phyloP scores from a whole-genome alignment of 768 basidiomycete species.

The Termitomyces sp. region DNA sequence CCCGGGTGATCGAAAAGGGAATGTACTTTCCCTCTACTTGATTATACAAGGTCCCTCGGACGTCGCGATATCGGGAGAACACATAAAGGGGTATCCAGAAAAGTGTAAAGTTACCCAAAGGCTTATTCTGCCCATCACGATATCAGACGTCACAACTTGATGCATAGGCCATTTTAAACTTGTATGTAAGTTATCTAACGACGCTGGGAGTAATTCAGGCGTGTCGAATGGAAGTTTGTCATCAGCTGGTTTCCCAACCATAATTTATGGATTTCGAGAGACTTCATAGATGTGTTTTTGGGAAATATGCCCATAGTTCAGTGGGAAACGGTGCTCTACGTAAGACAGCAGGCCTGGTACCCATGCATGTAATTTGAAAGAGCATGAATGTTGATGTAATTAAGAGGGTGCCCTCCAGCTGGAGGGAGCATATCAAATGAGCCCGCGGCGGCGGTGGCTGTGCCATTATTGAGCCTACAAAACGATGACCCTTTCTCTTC shows the following conservation, averaged over 20 bases:
- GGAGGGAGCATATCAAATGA: conserved; percentile 1
- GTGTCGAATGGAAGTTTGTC: conserved; percentile 18
- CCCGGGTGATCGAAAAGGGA: conserved; percentile 37
- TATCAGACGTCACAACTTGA: conserved; percentile 9
- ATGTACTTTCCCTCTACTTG: conserved; percentile 1
- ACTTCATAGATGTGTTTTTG: not conserved
- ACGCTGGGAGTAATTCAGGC: not conserved
- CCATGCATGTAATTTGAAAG: conserved; percentile 4
- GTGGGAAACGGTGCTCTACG: not conserved
- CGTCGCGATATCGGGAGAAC: not conserved
- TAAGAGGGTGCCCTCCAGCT: not conserved
- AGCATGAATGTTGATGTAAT: conserved; percentile 10
- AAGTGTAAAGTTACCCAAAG: conserved; percentile 6
- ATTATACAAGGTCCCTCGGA: not conserved
- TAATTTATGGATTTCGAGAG: not conserved
- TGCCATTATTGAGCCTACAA: conserved; percentile 11
- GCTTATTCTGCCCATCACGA: conserved; percentile 10
- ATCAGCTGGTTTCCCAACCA: conserved; percentile 7
- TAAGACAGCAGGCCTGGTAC: not conserved
- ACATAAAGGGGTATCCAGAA: conserved; percentile 3
- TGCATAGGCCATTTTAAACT: not conserved
- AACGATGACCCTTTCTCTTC: conserved; percentile 12
- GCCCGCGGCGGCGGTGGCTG: conserved; percentile 18
- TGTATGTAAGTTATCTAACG: not conserved
- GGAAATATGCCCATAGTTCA: not conserved